Conservation (phyloP, 164 flowering plant species). For the Nelumbo lutea region DNA sequence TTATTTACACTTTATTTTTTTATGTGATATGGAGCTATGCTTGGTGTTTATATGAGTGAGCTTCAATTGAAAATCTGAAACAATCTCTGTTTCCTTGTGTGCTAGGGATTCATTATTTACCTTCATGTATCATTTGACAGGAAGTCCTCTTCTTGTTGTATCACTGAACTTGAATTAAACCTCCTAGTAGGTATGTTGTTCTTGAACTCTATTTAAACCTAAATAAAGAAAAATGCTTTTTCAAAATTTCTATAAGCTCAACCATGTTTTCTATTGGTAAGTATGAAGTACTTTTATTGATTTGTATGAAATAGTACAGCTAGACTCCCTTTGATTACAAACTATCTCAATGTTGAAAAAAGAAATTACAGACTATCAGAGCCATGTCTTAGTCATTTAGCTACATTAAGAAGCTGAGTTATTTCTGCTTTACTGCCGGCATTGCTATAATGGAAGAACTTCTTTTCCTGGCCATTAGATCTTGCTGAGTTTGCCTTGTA, state of each 20-base stretch:
- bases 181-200: not conserved
- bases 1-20: slow-evolving; percentile 20
- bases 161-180: not conserved
- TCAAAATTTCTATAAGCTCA: not conserved
- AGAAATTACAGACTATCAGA: no score
- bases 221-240: slow-evolving; percentile 5
- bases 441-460: no score
- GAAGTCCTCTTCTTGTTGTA: not conserved
- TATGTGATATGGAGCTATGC: slow-evolving; percentile 19
- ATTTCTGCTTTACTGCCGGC: no score
- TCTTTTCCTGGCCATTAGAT: no score
- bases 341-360: no score
- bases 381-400: no score
- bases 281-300: no score
- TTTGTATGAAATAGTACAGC: no score
- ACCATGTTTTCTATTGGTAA: not conserved
- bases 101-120: slow-evolving; percentile 18
- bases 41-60: slow-evolving; percentile 9
- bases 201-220: not conserved
- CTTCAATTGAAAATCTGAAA: slow-evolving; percentile 1
- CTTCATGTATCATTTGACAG: slow-evolving; percentile 1
- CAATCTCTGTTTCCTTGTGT: slow-evolving; percentile 20
- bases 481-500: no score
- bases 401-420: no score
- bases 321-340: no score